These are phyloP conservation scores for Lactarius sp. DNA, from an alignment of 768 basidiomycete species.

Conservation along the genomic window DNA sequence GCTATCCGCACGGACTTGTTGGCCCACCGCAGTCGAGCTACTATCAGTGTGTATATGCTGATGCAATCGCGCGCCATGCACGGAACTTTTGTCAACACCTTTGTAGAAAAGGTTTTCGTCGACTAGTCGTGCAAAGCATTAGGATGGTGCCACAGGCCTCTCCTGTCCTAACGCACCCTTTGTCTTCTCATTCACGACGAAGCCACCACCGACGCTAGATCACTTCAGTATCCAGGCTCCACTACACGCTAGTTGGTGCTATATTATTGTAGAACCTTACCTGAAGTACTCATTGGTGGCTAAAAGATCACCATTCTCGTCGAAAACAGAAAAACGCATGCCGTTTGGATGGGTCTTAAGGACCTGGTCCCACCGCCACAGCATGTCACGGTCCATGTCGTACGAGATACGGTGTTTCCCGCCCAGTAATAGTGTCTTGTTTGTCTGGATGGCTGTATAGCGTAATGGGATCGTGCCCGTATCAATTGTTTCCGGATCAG, in stretches of 20 bases:
- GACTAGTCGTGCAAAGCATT: conserved; percentile 39
- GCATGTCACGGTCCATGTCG: conserved; percentile 87
- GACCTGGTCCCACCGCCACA: conserved; percentile 89
- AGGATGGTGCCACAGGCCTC: neutral
- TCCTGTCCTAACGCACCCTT: conserved; percentile 47
- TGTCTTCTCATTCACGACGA: conserved; percentile 93
- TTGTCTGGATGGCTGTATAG: conserved; percentile 61
- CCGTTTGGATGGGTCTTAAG: conserved; percentile 88
- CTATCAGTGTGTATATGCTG: conserved; percentile 44
- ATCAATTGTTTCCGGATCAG: conserved; percentile 92
- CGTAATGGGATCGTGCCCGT: conserved; percentile 76
- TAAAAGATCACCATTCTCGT: conserved; percentile 72
- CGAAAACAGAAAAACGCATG: conserved; percentile 88
- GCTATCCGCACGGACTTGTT: conserved; percentile 29
- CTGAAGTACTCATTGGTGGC: conserved; percentile 95
- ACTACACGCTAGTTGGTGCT: neutral
- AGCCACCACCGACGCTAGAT: conserved; percentile 80
- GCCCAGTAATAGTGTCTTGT: conserved; percentile 62
- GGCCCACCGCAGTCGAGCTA: neutral
- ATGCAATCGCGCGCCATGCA: conserved; percentile 75
- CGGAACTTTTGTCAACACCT: conserved; percentile 75
- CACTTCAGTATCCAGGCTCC: neutral
- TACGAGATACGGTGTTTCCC: conserved; percentile 76
- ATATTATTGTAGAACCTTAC: conserved; percentile 28
- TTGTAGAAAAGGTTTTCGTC: conserved; percentile 96